Base-by-base conservation (phyloP, 2,329 filamentous ascomycete species). In the Karstenula rhodostoma region DNA sequence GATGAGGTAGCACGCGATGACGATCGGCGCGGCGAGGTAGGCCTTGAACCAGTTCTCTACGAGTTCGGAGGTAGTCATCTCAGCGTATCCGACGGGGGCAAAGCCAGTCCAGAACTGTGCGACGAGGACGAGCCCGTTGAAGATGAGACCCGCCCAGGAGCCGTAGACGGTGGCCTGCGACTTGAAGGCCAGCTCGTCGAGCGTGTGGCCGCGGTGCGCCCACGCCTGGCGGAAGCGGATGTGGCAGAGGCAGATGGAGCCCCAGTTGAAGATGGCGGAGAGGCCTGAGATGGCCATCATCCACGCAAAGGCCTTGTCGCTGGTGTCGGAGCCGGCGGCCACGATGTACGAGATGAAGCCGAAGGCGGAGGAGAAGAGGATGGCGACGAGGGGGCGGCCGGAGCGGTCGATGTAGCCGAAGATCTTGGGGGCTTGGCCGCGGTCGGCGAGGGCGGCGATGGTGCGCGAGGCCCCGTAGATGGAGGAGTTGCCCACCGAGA, bases 401-500 rank as follows among this genome's bases (percentile, higher is more conserved):
- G 79, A 72, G 65, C 81, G 82, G 68, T 89, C 87, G 61, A 89
- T 82, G 65, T 87, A 86, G 35, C 82, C 79, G 8, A 89, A 77
- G 66, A 85, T 78, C 59, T 78, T 79, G 12, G 86, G 86, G 0
- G 82, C 86, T 62, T 81, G 79, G 25, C 78, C 75, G 76, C 94
- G 92, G 74, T 96, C 92, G 23, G 93, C 93, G 2, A 97, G 85
- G 3, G 93, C 92, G 19, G 92, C 92, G 5, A 97, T 86, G 3
- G 93, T 96, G 69, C 93, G 88, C 0, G 92, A 95, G 27, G 91
- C 93, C 29, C 92, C 93, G 70, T 96, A 97, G 58, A 97, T 89
- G 60, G 92, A 89, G 15, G 91, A 93, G 78, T 96, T 96, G 52
- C 92, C 92, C 57, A 96, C 93, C 0, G 91, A 94, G 19, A 96